Evolutionary conservation across 148 eudicot species (phyloP), one percentile per base, ranked within the genome.

Genomic region (Nepenthes mirabilis): DNA sequence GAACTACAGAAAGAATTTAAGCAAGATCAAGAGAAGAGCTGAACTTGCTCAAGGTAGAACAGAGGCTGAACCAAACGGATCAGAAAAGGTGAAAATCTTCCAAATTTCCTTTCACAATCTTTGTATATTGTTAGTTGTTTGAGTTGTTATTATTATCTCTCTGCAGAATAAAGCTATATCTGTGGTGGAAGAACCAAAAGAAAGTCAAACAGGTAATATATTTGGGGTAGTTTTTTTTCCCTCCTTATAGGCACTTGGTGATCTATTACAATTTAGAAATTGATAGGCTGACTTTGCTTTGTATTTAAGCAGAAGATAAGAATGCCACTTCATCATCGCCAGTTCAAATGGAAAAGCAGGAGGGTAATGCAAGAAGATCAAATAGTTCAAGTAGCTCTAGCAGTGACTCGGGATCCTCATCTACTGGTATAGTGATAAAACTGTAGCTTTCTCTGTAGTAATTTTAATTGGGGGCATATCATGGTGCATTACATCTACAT

Each of bases 371-470:
- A 40, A 76, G 70, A 52, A 70, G 56, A 81, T 80, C 87, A 65
- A 76, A 70, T 55, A 81, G 77, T 60, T 68, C 85, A 49, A 75
- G 78, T 62, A 77, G 86, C 78, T 82, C 91, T 63, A 74, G 84
- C 71, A 74, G 95, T 64, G 82, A 66, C 54, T 75, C 95, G 43
- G 83, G 88, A 55, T 90, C 97, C 48, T 82, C 91, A 52, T 90
- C 95, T 11, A 82, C 83, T 55, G 89, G 94, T 86, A 81, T 9
- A 32, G 1, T 43, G 54, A 56, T 14, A 40, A 54, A 23, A 5
- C 51, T 60, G 32, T 11, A 64, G 43, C 56, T 55, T 37, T 55
- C 7, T 48, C 9, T 1, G 35, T 55, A 55, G 45, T 55, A 45
- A 14, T 9, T 34, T 67, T 14, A 6, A 1, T 58, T n/a, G 23